These are phyloP conservation scores for Vitis hybrid DNA, from an alignment of 177 flowering plant genomes.

Conservation along the genomic window DNA sequence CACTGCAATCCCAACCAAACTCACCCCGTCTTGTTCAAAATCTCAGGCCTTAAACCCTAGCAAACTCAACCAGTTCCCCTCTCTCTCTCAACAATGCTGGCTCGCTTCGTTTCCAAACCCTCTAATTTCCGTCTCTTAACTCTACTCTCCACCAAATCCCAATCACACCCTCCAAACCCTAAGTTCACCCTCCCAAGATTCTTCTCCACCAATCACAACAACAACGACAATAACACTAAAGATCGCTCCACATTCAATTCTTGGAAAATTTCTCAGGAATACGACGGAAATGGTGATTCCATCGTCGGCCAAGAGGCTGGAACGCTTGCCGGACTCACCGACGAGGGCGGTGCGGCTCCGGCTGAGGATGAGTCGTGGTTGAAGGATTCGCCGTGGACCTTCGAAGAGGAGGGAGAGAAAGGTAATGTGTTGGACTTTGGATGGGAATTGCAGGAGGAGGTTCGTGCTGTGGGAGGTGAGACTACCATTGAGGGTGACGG, in stretches of 20 bases:
- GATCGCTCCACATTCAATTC: slow-evolving; percentile 12
- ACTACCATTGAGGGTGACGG: slow-evolving; percentile 1
- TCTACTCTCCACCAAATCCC: slow-evolving; percentile 24
- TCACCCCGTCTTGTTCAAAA: no score
- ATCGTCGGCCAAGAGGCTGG: slow-evolving; percentile 27
- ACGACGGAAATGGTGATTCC: slow-evolving; percentile 23
- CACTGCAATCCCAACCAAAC: no score
- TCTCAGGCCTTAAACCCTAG: no score
- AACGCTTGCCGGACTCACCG: slow-evolving; percentile 11
- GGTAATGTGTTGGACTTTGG: slow-evolving; percentile 27
- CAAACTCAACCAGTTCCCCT: no score
- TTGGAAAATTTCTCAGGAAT: slow-evolving; percentile 43
- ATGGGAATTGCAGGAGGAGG: slow-evolving; percentile 8
- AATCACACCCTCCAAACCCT: slow-evolving; percentile 14
- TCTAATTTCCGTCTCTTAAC: slow-evolving; percentile 33
- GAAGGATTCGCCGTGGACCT: slow-evolving; percentile 30
- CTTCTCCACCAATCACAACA: slow-evolving; percentile 30
- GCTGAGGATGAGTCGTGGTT: slow-evolving; percentile 12
- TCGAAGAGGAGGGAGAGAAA: slow-evolving; percentile 23
- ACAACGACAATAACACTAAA: slow-evolving; percentile 10
- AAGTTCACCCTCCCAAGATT: slow-evolving; percentile 13
- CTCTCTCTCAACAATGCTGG: slow-evolving; percentile 33
- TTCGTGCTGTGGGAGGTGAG: slow-evolving; percentile 9
- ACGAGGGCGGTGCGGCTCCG: background rate
- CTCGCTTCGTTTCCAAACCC: slow-evolving; percentile 46